These are phyloP conservation scores for Sphaerobolus stellatus DNA, from an alignment of 1,284 basidiomycete genomes.

Conservation along the genomic window DNA sequence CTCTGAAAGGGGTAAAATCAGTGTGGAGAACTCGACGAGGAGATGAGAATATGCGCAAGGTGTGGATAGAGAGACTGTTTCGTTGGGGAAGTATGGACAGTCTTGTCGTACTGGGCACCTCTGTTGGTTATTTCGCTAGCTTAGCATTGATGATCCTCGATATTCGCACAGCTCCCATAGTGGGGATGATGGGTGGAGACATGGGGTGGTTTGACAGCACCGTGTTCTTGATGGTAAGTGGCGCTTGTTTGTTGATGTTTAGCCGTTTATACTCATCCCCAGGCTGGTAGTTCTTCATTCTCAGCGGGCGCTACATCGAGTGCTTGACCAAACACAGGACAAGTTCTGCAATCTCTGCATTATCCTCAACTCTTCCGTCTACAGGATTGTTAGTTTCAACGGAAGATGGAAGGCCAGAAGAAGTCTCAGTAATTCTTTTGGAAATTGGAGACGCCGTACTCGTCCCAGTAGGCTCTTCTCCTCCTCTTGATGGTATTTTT, in stretches of 20 bases:
- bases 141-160: conserved; percentile 68
- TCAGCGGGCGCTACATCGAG: not conserved
- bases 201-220: conserved; percentile 81
- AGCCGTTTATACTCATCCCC: not conserved
- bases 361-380: not conserved
- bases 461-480: not conserved
- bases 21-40: conserved; percentile 61
- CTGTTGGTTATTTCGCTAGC: conserved; percentile 77
- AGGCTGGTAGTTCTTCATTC: not conserved
- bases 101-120: conserved; percentile 69
- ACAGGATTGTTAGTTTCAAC: not conserved
- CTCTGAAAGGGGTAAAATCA: conserved; percentile 52
- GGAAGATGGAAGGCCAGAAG: not conserved
- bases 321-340: not conserved
- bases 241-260: not conserved
- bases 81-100: conserved; percentile 88
- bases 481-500: conserved; percentile 2
- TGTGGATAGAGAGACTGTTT: conserved; percentile 51
- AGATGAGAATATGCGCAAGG: conserved; percentile 20
- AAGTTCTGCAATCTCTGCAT: not conserved
- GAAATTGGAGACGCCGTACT: not conserved
- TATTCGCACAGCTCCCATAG: conserved; percentile 40
- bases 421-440: not conserved
- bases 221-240: conserved; percentile 34
- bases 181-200: conserved; percentile 42